A percentile compares a stretch with the other conserved stretches of the same genome.
These are phyloP conservation scores for Lagenidium giganteum DNA, from an alignment of 352 stramenopile genomes.

Conservation along the genomic window DNA sequence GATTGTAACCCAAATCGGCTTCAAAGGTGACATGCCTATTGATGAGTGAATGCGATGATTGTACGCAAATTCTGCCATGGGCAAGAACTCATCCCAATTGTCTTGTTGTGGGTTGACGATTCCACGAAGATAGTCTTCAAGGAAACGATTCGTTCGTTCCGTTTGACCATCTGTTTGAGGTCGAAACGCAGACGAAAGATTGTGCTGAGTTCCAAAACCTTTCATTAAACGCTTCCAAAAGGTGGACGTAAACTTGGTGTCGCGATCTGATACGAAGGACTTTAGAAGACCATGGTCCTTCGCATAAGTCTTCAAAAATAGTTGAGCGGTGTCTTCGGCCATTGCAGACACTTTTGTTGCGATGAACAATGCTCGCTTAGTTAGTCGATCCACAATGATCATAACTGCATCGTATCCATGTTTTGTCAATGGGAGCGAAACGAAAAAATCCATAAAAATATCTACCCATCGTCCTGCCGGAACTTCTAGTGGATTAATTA, in stretches of 20 bases:
- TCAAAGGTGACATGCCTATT: conserved; percentile 9
- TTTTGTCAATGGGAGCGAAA: no score
- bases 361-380: no score
- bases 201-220: conserved; percentile 9
- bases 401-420: no score
- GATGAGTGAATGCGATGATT: conserved; percentile 7
- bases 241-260: conserved; percentile 14
- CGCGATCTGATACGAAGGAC: conserved; percentile 12
- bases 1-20: conserved; percentile 7
- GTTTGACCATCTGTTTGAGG: conserved; percentile 15
- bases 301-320: conserved; percentile 9
- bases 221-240: conserved; percentile 11
- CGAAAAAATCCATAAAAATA: no score
- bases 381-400: no score
- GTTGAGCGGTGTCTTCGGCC: conserved; percentile 6
- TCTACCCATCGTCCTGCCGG: no score
- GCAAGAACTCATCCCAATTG: conserved; percentile 1
- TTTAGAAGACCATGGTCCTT: conserved; percentile 3
- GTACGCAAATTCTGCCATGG: conserved; percentile 12
- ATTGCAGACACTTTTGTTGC: background rate
- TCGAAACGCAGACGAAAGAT: conserved; percentile 6
- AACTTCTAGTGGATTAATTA: no score
- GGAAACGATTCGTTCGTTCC: conserved; percentile 13
- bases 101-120: conserved; percentile 1
- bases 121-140: conserved; percentile 13